These are phyloP conservation scores for Monsonia emarginata DNA, from an alignment of 441 rosid genomes.

Conservation along the genomic window DNA sequence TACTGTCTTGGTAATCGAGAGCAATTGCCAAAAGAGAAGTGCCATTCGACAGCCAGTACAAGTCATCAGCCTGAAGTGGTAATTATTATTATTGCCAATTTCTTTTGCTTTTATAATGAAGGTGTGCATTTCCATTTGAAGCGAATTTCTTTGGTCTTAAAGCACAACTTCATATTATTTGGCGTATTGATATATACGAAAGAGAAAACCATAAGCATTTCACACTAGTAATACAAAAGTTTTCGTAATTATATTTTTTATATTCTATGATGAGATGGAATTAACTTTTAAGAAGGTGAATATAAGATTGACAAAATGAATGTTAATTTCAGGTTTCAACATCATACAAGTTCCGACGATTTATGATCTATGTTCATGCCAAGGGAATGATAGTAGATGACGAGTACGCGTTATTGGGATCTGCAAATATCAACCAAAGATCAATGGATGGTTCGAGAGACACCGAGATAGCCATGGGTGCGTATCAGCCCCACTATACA, in stretches of 20 bases:
- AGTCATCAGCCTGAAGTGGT: not conserved
- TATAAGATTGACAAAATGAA: not conserved
- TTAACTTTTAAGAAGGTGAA: too few species aligned
- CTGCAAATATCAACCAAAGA: constrained; percentile 92
- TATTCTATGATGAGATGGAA: too few species aligned
- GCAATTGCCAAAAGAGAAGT: constrained; percentile 13
- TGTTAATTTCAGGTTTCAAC: constrained; percentile 11
- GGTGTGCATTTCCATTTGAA: too few species aligned
- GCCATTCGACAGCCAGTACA: constrained; percentile 1
- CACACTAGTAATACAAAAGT: too few species aligned
- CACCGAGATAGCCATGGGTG: constrained; percentile 96
- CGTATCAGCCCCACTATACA: constrained; percentile 86
- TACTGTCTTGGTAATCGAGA: constrained; percentile 90
- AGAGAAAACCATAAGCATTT: too few species aligned
- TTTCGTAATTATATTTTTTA: too few species aligned
- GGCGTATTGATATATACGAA: too few species aligned
- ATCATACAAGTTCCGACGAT: constrained; percentile 51
- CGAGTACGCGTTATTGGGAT: constrained; percentile 72
- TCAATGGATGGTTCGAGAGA: constrained; percentile 94
- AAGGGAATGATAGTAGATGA: constrained; percentile 96
- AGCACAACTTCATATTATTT: too few species aligned
- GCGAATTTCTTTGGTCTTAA: too few species aligned
- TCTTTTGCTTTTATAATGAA: too few species aligned
- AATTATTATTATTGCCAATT: not conserved
- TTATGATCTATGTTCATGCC: constrained; percentile 92